Percentiles rank a stretch among this genome's conserved stretches.
These are phyloP conservation scores for Ophiocordyceps unilateralis DNA, from an alignment of 2,329 filamentous ascomycete species.

Conservation along the genomic window DNA sequence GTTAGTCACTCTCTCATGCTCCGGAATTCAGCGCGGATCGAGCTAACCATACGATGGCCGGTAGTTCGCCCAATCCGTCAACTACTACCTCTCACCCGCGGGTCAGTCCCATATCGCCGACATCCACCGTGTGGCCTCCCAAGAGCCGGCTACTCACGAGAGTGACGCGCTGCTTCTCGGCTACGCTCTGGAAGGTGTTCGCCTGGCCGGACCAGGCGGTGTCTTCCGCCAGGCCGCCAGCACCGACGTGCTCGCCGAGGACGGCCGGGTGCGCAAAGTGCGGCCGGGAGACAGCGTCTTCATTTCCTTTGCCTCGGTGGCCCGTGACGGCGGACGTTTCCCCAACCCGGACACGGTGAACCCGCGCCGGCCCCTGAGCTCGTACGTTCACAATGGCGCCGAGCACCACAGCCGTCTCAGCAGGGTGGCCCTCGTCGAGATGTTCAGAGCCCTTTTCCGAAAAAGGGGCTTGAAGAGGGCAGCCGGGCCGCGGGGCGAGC, in stretches of 20 bases:
- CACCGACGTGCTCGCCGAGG: constrained; percentile 28
- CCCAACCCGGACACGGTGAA: constrained; percentile 43
- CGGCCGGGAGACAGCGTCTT: constrained; percentile 42
- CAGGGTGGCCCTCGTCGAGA: constrained; percentile 45
- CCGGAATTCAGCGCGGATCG: background rate
- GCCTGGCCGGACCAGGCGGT: constrained; percentile 45
- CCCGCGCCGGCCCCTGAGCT: constrained; percentile 43
- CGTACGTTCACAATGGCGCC: constrained; percentile 46
- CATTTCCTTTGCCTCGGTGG: constrained; percentile 40
- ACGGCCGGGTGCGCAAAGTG: constrained; percentile 33
- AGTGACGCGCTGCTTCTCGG: constrained; percentile 47
- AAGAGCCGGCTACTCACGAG: constrained; percentile 31
- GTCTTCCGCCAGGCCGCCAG: constrained; percentile 38
- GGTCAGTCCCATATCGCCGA: constrained; percentile 38
- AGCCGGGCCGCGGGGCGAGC: constrained; percentile 43
- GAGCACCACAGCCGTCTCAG: constrained; percentile 45
- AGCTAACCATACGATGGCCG: background rate
- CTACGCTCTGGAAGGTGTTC: constrained; percentile 56
- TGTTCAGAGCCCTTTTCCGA: constrained; percentile 49
- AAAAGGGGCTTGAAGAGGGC: constrained; percentile 43
- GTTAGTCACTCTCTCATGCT: constrained; percentile 27
- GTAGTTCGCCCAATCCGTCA: constrained; percentile 53
- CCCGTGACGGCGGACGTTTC: constrained; percentile 40
- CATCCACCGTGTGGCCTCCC: constrained; percentile 40
- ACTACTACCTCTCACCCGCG: constrained; percentile 49